Conservation (phyloP, 164 flowering plant species). For the Kalanchoe fedtschenkoi region DNA sequence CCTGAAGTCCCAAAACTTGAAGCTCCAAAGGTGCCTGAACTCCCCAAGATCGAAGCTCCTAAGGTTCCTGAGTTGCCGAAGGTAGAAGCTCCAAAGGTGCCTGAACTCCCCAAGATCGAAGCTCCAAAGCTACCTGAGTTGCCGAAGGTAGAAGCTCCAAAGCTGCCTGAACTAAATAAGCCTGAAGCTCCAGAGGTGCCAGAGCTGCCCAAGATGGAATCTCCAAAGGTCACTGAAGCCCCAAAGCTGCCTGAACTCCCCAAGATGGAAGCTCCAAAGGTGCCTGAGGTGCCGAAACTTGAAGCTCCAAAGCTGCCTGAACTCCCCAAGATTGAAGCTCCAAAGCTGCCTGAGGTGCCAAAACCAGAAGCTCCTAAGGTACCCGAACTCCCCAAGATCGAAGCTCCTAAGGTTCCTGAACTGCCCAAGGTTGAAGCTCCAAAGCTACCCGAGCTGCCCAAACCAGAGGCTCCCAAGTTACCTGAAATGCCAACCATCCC, state of each 20-base stretch:
- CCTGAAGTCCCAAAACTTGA: too few relatives aligned
- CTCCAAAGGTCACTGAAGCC: background rate
- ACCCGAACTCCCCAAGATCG: constrained; percentile 14
- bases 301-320: too few relatives aligned
- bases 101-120: too few relatives aligned
- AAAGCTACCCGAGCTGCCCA: background rate
- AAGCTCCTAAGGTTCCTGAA: too few relatives aligned
- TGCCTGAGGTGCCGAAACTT: background rate
- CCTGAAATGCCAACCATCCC: constrained; percentile 15
- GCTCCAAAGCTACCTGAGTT: too few relatives aligned
- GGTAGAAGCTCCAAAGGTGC: too few relatives aligned
- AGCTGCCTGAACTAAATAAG: background rate
- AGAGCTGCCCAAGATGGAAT: background rate
- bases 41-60: background rate
- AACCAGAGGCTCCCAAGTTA: background rate
- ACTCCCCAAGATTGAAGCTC: background rate
- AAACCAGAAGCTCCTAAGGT: background rate
- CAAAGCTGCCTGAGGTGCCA: background rate
- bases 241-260: background rate
- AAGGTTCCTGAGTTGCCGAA: background rate
- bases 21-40: too few relatives aligned
- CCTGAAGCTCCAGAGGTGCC: background rate
- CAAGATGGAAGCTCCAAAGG: background rate
- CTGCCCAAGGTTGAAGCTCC: too few relatives aligned
- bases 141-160: background rate